Base-by-base conservation (phyloP, 139 green algal species). In the Trebouxia sp. region DNA sequence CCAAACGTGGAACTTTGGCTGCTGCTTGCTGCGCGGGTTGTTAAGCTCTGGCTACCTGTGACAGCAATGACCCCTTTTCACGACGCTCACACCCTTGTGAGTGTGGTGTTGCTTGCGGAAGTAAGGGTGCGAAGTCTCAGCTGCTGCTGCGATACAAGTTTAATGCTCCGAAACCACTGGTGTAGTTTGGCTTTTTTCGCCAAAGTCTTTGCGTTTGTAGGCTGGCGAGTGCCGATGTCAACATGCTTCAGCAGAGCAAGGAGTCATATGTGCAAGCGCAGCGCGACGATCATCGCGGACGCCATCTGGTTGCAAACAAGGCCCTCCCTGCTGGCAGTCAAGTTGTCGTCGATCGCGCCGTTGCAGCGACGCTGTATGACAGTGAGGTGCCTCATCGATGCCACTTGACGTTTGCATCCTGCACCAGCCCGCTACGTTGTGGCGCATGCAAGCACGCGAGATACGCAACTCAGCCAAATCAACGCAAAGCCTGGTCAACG, bases 341-440 rank as follows among this genome's bases (percentile, higher is more conserved):
- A 8, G 58, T 93, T 9, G 56, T 91, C 15, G 9, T 58, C 24
- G 80, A 89, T 48, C 35, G 26, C 11, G 86, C 88, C 1, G 87
- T 87, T 14, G 81, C 74, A 3, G 79, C 83, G 4, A 82, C 88
- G 7, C 75, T 93, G 32, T 82, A 86, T 28, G 83, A 89, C n/a
- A 69, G 83, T 7, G 62, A 85, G 35, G 78, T 83, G 11, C 1
- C 70, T 11, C 2, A 45, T 11, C 72, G 83, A 1, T 94, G 90
- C 51, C 85, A 90, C 65, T 58, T 85, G 65, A 92, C 85, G 50
- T 88, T 88, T 50, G 4, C 14, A 8, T 1, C 8, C 12, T 78
- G 53, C n/a, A 42, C 66, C 11, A 28, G 26, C 5, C 81, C 88
- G 30, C 82, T 87, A 58, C 85, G 85, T 20, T 94, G 90, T 76